Evolutionary conservation across 257 asterid species (phyloP), one percentile per base, ranked within the genome.

Genomic region (Coffea canephora): DNA sequence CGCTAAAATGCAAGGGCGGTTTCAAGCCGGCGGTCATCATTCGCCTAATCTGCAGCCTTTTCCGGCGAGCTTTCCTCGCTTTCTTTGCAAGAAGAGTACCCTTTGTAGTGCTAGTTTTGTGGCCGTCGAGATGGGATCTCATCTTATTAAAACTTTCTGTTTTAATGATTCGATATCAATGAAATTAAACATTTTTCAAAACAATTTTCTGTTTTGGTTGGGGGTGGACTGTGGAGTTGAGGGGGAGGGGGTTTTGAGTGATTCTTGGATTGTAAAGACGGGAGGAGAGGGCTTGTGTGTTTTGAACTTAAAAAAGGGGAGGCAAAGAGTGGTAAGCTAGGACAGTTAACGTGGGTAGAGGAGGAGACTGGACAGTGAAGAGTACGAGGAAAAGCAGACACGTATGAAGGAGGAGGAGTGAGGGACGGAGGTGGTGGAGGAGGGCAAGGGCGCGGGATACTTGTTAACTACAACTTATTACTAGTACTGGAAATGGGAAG

Each of bases 61-160:
- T 75, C 57, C 45, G 77, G 70, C 82, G 76, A 31, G 71, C 79
- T 57, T 36, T 78, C 50, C 68, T 70, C 55, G n/a, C 75, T 70
- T 52, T 69, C 19, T 68, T 48, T 14, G 64, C 78, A 1, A 18
- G 72, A 21, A 18, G 69, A 21, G 11, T 23, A 16, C 55, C 74
- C 0, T 6, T 15, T 21, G 2, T 16, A 27, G 23, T 52, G 15
- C 5, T 0, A 6, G 9, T 48, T 2, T 49, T 57, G 12, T 61
- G 39, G 52, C 75, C 48, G 55, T 15, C 74, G 18, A 16, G 21
- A 41, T 18, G 66, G 46, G 57, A 27, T 39, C 9, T 77, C 73
- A 54, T 86, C 68, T 16, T 16, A 2, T 69, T n/a, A 36, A 0
- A 57, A 0, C 34, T 14, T 34, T 25, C 15, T 31, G 2, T 75